Evolutionary conservation across 1,284 basidiomycete species (phyloP).

Genomic region (Marasmius oreades): DNA sequence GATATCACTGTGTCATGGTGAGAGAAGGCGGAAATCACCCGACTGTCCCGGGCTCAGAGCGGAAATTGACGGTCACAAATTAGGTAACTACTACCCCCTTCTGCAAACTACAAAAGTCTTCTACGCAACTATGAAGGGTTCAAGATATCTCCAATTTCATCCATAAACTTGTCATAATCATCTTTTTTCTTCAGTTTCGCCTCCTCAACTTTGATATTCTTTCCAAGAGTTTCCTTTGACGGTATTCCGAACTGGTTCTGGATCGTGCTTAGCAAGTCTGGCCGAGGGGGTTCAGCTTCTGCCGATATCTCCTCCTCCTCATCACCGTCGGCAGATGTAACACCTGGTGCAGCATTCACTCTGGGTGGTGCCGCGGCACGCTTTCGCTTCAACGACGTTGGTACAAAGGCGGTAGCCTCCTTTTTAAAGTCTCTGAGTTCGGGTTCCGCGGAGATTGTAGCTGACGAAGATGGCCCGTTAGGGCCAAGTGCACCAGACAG

Average conservation of each 20-base stretch:
- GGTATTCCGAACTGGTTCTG: slow-evolving; percentile 53
- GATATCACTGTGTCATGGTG: too few relatives aligned
- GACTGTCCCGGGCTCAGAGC: neutral
- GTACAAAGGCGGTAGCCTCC: slow-evolving; percentile 88
- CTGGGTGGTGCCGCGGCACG: slow-evolving; percentile 39
- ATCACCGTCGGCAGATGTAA: slow-evolving; percentile 33
- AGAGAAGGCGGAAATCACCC: too few relatives aligned
- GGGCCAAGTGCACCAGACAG: too few relatives aligned
- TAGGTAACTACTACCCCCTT: too few relatives aligned
- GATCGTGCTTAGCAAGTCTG: slow-evolving; percentile 62
- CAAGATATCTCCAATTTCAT: slow-evolving; percentile 46
- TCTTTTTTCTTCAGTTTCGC: slow-evolving; percentile 50
- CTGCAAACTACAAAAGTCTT: neutral
- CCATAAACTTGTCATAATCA: slow-evolving; percentile 74
- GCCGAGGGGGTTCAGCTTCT: slow-evolving; percentile 38
- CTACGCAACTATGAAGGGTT: slow-evolving; percentile 2
- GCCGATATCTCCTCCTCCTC: slow-evolving; percentile 26
- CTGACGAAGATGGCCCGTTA: slow-evolving; percentile 37
- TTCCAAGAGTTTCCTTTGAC: slow-evolving; percentile 22
- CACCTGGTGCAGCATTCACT: slow-evolving; percentile 62
- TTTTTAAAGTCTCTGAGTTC: slow-evolving; percentile 88
- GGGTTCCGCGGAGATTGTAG: slow-evolving; percentile 79
- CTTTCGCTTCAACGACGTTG: slow-evolving; percentile 65
- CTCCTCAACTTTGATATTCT: slow-evolving; percentile 29
- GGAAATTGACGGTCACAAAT: neutral